Conservation (phyloP, 192 early-diverging fungal species). For the Entomortierella lignicola region DNA sequence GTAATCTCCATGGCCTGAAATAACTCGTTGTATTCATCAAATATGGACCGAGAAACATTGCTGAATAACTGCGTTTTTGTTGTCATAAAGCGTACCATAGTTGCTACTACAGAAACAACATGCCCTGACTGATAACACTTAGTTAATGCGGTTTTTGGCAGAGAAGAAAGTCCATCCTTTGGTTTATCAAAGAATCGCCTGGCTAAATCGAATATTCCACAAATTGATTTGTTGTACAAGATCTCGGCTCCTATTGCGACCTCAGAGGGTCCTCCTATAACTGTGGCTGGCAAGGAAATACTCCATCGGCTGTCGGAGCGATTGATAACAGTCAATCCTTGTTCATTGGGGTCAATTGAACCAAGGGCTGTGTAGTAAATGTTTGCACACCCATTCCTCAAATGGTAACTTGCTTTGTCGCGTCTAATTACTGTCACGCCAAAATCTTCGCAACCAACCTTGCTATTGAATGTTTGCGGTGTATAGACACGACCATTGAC, state of each 20-base stretch:
- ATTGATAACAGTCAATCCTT: neutral
- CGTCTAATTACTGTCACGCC: neutral
- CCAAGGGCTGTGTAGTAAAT: neutral
- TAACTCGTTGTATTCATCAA: conserved; percentile 5
- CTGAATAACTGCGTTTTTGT: neutral
- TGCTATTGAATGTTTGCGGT: neutral
- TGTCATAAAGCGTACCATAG: neutral
- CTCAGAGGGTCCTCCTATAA: neutral
- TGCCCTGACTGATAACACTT: neutral
- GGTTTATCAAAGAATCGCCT: neutral
- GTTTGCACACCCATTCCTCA: neutral
- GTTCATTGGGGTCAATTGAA: neutral
- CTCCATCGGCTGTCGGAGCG: neutral
- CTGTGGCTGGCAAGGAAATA: neutral
- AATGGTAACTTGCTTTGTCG: neutral
- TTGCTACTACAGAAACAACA: neutral
- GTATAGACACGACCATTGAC: neutral
- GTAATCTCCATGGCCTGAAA: conserved; percentile 6
- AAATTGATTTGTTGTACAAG: neutral
- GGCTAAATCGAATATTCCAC: neutral
- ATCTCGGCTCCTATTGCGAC: neutral
- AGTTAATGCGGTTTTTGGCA: neutral
- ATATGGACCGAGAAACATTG: neutral
- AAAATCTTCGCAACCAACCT: neutral
- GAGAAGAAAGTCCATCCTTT: neutral